Conservation (phyloP, 768 basidiomycete species). For the Nevesoporus exiguus region DNA sequence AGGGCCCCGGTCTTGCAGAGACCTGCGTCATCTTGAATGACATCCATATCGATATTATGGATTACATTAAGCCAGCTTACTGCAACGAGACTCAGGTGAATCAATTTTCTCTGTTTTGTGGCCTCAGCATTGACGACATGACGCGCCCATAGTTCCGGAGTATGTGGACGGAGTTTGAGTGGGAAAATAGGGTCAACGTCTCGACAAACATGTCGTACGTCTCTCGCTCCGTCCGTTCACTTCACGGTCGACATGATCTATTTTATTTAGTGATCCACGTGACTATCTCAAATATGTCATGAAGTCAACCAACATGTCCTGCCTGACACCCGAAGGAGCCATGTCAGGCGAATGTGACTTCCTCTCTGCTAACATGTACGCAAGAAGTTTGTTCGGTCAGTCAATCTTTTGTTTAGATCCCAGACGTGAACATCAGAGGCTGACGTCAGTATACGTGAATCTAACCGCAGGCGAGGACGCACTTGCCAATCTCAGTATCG, state of each 20-base stretch:
- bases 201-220: constrained; percentile 78
- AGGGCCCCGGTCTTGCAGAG: constrained; percentile 82
- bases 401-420: constrained; percentile 6
- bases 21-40: constrained; percentile 93
- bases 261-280: constrained; percentile 64
- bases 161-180: constrained; percentile 99
- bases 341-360: constrained; percentile 96
- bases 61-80: constrained; percentile 57
- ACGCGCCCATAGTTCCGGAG: constrained; percentile 67
- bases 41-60: constrained; percentile 93
- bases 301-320: constrained; percentile 97
- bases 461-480: constrained; percentile 79
- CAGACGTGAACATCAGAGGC: background rate
- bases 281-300: constrained; percentile 93
- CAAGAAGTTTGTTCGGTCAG: constrained; percentile 88
- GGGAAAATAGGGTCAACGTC: constrained; percentile 99
- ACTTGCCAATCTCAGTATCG: constrained; percentile 90
- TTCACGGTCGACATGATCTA: background rate
- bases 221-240: background rate
- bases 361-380: constrained; percentile 95
- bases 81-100: constrained; percentile 93
- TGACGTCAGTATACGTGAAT: background rate
- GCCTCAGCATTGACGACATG: constrained; percentile 3
- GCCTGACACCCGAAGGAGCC: constrained; percentile 83
- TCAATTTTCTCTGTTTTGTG: background rate